A percentile compares a stretch with the other conserved stretches of the same genome.
Evolutionary conservation across 495 filamentous ascomycete species (phyloP).

Genomic region (Aspergillus heteromorphus): DNA sequence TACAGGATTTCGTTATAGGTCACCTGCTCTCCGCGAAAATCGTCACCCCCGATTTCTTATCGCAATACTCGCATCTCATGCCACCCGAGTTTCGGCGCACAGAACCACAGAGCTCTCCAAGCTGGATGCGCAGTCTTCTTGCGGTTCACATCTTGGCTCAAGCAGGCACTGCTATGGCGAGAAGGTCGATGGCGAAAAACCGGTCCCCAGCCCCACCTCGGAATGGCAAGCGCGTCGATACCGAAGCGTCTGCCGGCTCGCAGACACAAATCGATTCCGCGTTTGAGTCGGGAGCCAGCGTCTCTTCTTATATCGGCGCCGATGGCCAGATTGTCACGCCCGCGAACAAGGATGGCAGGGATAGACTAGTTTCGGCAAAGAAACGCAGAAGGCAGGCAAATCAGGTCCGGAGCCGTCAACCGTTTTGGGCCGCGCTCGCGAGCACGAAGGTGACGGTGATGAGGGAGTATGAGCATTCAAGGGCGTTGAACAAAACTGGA

Average conservation of each 20-base stretch:
- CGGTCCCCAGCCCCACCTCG: conserved; percentile 38
- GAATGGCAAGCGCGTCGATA: conserved; percentile 48
- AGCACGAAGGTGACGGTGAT: conserved; percentile 91
- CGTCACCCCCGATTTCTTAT: conserved; percentile 39
- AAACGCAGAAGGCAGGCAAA: conserved; percentile 86
- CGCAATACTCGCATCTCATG: conserved; percentile 39
- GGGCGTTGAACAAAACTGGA: conserved; percentile 68
- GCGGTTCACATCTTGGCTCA: conserved; percentile 90
- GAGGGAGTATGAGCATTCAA: conserved; percentile 85
- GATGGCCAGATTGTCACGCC: conserved; percentile 49
- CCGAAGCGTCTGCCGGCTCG: conserved; percentile 51
- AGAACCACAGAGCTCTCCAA: conserved; percentile 44
- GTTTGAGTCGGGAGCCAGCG: conserved; percentile 40
- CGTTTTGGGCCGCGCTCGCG: conserved; percentile 89
- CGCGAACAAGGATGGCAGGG: conserved; percentile 48
- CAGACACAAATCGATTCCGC: conserved; percentile 42
- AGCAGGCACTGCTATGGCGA: conserved; percentile 52
- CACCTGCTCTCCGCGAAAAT: conserved; percentile 43
- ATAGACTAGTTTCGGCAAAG: conserved; percentile 59
- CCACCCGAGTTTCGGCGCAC: conserved; percentile 40
- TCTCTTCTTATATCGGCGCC: conserved; percentile 42
- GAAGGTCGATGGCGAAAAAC: conserved; percentile 48
- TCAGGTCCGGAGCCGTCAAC: conserved; percentile 82
- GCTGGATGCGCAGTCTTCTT: conserved; percentile 58
- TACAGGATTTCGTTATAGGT: conserved; percentile 45